Conservation (phyloP, 2,329 filamentous ascomycete genomes). For the Colletotrichum aenigma region DNA sequence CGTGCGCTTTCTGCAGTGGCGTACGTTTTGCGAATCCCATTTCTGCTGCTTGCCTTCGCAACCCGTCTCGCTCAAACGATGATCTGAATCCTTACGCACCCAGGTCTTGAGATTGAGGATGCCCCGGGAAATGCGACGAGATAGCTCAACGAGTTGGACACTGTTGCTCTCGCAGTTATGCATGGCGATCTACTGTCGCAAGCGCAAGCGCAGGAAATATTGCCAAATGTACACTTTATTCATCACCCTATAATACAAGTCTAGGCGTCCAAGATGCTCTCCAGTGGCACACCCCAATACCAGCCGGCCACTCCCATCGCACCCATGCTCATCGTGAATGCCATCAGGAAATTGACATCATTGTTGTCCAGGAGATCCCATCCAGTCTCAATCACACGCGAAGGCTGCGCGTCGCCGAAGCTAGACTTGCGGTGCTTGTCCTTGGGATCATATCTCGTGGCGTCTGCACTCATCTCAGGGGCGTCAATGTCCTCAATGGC, state of each 20-base stretch:
- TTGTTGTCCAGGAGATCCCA: constrained; percentile 90
- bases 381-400: constrained; percentile 68
- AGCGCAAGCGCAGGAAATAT: background rate
- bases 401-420: constrained; percentile 62
- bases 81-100: background rate
- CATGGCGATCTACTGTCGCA: background rate
- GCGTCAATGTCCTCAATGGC: constrained; percentile 31
- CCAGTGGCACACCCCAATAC: constrained; percentile 63
- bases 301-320: constrained; percentile 71
- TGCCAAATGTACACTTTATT: background rate
- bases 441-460: constrained; percentile 51
- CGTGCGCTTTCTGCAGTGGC: background rate
- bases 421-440: constrained; percentile 56
- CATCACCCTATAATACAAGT: background rate
- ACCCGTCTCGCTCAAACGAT: background rate
- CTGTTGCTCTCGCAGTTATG: background rate
- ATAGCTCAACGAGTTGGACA: background rate
- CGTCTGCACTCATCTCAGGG: constrained; percentile 38
- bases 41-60: background rate
- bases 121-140: background rate
- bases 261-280: constrained; percentile 35
- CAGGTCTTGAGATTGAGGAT: background rate
- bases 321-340: constrained; percentile 76
- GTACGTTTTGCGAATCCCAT: background rate
- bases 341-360: constrained; percentile 93